Evolutionary conservation across 352 stramenopile genomes (phyloP), one percentile per base, ranked within the genome.

Genomic region (Phytophthora crassamura): DNA sequence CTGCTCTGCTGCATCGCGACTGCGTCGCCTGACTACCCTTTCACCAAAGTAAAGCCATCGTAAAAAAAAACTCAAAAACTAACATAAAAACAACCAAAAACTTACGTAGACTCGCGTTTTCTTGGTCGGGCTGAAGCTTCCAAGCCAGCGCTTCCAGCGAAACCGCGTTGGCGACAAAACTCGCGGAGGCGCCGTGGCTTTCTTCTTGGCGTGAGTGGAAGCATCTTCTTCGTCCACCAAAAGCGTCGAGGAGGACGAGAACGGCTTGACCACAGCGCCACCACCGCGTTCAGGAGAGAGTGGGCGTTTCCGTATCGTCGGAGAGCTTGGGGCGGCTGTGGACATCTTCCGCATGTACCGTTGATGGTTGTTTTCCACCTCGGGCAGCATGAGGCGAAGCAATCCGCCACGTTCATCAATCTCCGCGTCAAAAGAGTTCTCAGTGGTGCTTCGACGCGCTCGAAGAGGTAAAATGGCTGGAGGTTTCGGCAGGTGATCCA

Each of bases 371-470:
- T 84, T 84, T 53, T 80, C 55, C 20, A 82, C 54, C 20, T 75
- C 46, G 10, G 69, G 66, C n/a, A 67, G n/a, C 18, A 67, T 60
- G 2, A 75, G 30, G 20, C 58, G 33, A 8, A 69, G 63, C 15
- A 84, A 28, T 3, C 59, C 81, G 2, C 62, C 74, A n/a, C 68
- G 69, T 16, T 83, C 75, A 48, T 88, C 79, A 25, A 90, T 79
- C 40, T 87, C 75, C 1, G 81, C 58, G 40, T 89, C 83, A 49
- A 75, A 89, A 2, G 25, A 2, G 4, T 61, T 38, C 15, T 75
- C 49, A 4, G 7, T 32, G 33, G 35, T 14, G 22, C 55, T 38
- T 18, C 30, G 50, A 51, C n/a, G 42, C 32, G 35, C 5, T 51
- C 47, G 48, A 43, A 69, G 60, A 43, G 72, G 32, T 4, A 69